Base-by-base conservation (phyloP, 2,329 filamentous ascomycete genomes). In the Fusarium metavorans region DNA sequence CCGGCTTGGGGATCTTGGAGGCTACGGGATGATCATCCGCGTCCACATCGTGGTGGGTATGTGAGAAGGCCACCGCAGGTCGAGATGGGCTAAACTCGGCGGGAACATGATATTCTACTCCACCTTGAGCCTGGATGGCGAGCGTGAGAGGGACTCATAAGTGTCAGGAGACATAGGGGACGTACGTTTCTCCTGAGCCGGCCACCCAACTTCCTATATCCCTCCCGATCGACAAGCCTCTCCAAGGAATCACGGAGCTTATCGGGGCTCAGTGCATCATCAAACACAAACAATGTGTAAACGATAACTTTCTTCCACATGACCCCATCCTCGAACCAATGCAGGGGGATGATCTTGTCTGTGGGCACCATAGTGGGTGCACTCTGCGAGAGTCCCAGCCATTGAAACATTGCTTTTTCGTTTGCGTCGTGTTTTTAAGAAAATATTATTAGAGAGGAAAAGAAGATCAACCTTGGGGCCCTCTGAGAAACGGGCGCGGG, bases 261-360 rank as follows among this genome's bases (percentile, higher is more conserved):
- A 20, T 65, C 37, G 14, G 41, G 60, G 35, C 64, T 54, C 18
- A 68, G 34, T 70, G 76, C 76, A 50, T 78, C 77, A 66, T 82
- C 79, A 39, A 79, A 81, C 1, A 75, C 73, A 13, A 78, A 74
- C 35, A 81, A 32, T 10, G 67, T 75, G 64, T 80, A 75, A 10
- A 80, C 30, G 2, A 79, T 65, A 43, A 77, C 74, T 6, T 68
- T 73, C 30, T 70, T 69, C 20, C 65, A 78, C 3, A 80, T 67
- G 9, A 74, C 52, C 5, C 70, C 76, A 41, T 81, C 75, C 43
- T 81, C 80, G 23, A 77, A 79, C 45, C 72, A 80, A 52, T 67
- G 70, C 7, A 80, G 43, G 4, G 78, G 78, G 6, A 79, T 58
- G 16, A 81, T 73, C 3, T 45, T 64, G 52, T 80, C 78, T 6